Evolutionary conservation across 352 stramenopile species (phyloP).

Genomic region (Aphanomyces stellatus): DNA sequence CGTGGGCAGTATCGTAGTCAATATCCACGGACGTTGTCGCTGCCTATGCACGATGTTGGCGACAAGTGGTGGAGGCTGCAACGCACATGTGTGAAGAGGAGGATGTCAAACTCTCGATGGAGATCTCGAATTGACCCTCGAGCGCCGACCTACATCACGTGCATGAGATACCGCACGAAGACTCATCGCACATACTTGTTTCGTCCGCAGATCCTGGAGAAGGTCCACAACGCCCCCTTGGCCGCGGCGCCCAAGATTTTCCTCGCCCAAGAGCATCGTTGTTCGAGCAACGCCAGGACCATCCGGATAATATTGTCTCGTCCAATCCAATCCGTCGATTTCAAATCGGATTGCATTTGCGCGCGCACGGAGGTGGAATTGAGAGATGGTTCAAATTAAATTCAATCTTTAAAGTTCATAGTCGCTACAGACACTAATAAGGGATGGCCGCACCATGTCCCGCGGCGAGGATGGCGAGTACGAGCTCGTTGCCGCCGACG

Average conservation of each 20-base stretch:
- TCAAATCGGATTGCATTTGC: too few relatives aligned
- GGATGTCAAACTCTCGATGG: neutral
- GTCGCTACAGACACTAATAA: slow-evolving; percentile 10
- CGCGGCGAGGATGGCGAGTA: too few relatives aligned
- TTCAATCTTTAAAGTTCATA: slow-evolving; percentile 3
- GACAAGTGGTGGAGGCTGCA: neutral
- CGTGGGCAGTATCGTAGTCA: neutral
- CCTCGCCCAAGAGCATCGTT: neutral
- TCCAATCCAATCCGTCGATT: too few relatives aligned
- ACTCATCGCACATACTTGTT: too few relatives aligned
- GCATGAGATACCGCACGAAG: too few relatives aligned
- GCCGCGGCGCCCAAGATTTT: neutral
- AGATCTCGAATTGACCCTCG: neutral
- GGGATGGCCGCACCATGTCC: neutral
- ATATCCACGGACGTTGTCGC: neutral
- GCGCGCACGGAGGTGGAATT: too few relatives aligned
- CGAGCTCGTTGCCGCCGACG: too few relatives aligned
- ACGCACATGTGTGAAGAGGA: slow-evolving; percentile 19
- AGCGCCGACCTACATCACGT: neutral
- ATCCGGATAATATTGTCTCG: neutral
- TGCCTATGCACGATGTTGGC: neutral
- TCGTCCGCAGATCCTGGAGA: neutral
- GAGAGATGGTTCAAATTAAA: too few relatives aligned
- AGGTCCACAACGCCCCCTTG: neutral
- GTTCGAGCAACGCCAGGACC: too few relatives aligned